phyloP scores from a whole-genome alignment of 2,329 filamentous ascomycete genomes.

The Fusarium sp. region DNA sequence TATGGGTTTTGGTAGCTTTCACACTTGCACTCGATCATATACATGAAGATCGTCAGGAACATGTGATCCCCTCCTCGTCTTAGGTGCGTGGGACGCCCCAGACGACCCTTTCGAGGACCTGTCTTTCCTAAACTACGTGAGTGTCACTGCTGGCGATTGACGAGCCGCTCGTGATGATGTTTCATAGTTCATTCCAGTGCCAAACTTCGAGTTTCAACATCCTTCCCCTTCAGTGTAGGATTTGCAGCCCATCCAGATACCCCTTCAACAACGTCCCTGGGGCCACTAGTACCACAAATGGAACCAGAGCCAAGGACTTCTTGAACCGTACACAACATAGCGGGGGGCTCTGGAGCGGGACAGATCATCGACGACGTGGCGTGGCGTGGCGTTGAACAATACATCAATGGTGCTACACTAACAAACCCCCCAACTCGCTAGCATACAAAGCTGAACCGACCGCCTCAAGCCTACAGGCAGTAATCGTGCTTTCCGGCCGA shows the following conservation, averaged over 20 bases:
- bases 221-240: not conserved
- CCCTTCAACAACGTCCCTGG: not conserved
- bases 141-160: no score
- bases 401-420: not conserved
- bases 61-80: not conserved
- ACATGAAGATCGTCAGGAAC: not conserved
- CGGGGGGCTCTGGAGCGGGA: no score
- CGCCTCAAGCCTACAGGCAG: not conserved
- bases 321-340: not conserved
- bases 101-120: not conserved
- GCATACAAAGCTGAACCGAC: not conserved
- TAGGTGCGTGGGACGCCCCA: not conserved
- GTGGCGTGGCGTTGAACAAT: not conserved
- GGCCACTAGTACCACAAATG: not conserved
- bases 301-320: not conserved
- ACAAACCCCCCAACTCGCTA: not conserved
- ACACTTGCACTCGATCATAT: not conserved
- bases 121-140: no score
- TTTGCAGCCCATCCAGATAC: not conserved
- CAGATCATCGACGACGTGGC: not conserved
- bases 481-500: constrained; percentile 6
- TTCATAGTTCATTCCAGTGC: no score
- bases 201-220: not conserved
- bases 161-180: no score
- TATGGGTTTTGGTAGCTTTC: not conserved